phyloP scores from a whole-genome alignment of 1,139 yeast genomes.

The Hemisphaericaspora subhashii region DNA sequence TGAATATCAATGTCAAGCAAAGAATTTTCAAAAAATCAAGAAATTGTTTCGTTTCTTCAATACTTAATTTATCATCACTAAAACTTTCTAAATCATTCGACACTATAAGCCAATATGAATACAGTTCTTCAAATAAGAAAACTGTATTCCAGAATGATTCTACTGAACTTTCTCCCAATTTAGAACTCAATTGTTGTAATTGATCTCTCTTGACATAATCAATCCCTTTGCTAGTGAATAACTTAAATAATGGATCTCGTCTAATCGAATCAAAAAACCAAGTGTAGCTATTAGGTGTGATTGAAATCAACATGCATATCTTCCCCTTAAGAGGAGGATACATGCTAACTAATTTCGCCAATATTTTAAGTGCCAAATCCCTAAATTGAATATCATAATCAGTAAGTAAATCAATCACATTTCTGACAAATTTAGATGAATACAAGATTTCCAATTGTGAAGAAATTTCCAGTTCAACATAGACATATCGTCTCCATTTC shows the following conservation, averaged over 20 bases:
- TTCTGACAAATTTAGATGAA: conserved; percentile 25
- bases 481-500: conserved; percentile 2
- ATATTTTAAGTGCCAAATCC: conserved; percentile 18
- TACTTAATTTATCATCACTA: conserved; percentile 41
- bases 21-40: conserved; percentile 53
- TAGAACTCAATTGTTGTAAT: conserved; percentile 7
- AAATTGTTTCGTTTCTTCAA: conserved; percentile 46
- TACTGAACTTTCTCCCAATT: conserved; percentile 6
- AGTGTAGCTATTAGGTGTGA: conserved; percentile 32
- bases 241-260: conserved; percentile 19
- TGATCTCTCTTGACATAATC: conserved; percentile 25
- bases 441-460: conserved; percentile 15
- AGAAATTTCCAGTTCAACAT: conserved; percentile 3
- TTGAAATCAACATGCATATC: conserved; percentile 38
- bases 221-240: conserved; percentile 11
- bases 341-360: conserved; percentile 31
- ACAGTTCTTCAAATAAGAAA: conserved; percentile 39
- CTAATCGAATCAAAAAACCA: conserved; percentile 28
- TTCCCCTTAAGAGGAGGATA: conserved; percentile 31
- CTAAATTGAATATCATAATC: conserved; percentile 12
- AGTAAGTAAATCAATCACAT: conserved; percentile 21
- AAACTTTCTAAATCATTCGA: conserved; percentile 71
- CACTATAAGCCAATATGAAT: conserved; percentile 53
- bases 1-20: conserved; percentile 57
- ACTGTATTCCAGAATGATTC: conserved; percentile 35